Evolutionary conservation across 345 rosid species (phyloP).

Genomic region (Sonneratia caseolaris): DNA sequence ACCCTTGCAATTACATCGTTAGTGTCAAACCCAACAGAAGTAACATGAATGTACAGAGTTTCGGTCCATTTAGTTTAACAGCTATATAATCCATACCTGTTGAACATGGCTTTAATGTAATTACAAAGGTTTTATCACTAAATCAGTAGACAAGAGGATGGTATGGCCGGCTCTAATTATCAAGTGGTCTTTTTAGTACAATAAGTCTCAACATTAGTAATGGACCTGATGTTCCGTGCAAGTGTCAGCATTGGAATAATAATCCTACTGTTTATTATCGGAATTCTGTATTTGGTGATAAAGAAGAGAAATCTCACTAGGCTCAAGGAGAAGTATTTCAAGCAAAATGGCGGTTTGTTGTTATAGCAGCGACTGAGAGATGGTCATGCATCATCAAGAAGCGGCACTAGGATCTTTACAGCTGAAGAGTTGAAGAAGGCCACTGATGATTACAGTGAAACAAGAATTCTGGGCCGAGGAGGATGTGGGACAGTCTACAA

Average conservation of each 20-base stretch:
- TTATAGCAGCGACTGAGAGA: slow-evolving; percentile 15
- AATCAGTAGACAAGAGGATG: too few relatives aligned
- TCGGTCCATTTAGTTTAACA: neutral
- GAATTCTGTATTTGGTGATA: neutral
- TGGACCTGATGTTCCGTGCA: neutral
- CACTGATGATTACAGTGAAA: slow-evolving; percentile 24
- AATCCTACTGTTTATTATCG: neutral
- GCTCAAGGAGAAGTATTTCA: slow-evolving; percentile 11
- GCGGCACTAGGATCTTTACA: slow-evolving; percentile 18
- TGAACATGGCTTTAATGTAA: too few relatives aligned
- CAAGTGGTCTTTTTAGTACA: neutral
- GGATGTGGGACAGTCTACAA: slow-evolving; percentile 36
- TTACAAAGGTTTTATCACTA: too few relatives aligned
- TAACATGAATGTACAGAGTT: too few relatives aligned
- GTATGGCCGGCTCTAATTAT: too few relatives aligned
- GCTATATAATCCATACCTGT: too few relatives aligned
- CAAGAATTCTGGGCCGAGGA: slow-evolving; percentile 25
- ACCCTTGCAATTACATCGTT: too few relatives aligned
- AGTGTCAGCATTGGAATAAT: neutral
- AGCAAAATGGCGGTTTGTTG: slow-evolving; percentile 29
- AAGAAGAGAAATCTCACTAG: slow-evolving; percentile 12
- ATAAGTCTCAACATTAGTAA: neutral
- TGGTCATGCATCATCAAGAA: neutral
- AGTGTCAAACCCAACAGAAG: too few relatives aligned
- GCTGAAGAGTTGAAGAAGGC: slow-evolving; percentile 30